Percentiles rank a stretch among this genome's conserved stretches.
phyloP scores from a whole-genome alignment of 2,329 filamentous ascomycete species.

The Pseudogymnoascus sp. region DNA sequence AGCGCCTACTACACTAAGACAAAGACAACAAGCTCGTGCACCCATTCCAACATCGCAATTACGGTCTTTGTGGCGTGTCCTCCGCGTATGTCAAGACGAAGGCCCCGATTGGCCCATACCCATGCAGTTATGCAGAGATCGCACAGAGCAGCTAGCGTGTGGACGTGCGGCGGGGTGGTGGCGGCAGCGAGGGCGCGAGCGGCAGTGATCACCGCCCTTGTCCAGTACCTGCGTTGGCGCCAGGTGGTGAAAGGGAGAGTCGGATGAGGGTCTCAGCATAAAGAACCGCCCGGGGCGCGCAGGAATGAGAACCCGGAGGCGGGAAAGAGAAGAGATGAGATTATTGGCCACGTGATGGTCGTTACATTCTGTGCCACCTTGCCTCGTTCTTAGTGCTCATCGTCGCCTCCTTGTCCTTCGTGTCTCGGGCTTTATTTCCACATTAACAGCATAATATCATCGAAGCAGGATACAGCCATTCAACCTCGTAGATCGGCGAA shows the following conservation, averaged over 20 bases:
- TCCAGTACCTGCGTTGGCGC: constrained; percentile 2
- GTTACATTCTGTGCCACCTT: background rate
- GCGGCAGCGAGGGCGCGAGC: background rate
- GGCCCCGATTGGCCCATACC: background rate
- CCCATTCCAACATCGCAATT: constrained; percentile 6
- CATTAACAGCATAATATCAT: background rate
- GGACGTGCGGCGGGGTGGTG: constrained; percentile 1
- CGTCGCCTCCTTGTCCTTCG: background rate
- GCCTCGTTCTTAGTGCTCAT: background rate
- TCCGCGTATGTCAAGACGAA: background rate
- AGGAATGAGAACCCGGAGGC: background rate
- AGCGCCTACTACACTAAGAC: background rate
- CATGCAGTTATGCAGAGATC: background rate
- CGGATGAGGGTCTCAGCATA: background rate
- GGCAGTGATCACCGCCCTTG: background rate
- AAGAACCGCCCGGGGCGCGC: constrained; percentile 6
- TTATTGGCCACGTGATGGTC: background rate
- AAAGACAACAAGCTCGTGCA: background rate
- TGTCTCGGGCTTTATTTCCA: background rate
- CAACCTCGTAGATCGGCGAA: background rate
- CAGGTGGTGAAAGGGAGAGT: background rate
- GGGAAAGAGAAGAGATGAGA: background rate
- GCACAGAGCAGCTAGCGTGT: background rate
- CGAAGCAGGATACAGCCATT: background rate
- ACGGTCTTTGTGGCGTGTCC: background rate